A percentile compares a stretch with the other conserved stretches of the same genome.
phyloP scores from a whole-genome alignment of 805 yeast genomes.

The Vanderwaltozyma tropicalis region DNA sequence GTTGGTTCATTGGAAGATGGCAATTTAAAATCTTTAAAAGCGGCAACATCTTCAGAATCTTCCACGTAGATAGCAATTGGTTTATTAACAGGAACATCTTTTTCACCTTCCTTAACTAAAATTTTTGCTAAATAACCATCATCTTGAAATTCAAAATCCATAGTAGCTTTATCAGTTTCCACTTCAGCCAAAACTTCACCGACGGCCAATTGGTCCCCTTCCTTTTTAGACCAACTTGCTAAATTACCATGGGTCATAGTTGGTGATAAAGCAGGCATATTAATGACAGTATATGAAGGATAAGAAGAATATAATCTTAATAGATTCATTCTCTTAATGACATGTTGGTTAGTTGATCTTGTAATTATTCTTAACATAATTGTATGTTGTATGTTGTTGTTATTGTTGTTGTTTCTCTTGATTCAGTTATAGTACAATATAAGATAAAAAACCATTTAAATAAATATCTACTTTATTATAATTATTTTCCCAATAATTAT shows the following conservation, averaged over 20 bases:
- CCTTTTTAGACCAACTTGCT: slow-evolving; percentile 80
- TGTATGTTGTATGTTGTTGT: too few species aligned
- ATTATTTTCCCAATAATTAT: too few species aligned
- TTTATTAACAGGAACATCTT: slow-evolving; percentile 86
- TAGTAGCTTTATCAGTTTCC: slow-evolving; percentile 95
- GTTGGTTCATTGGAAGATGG: slow-evolving; percentile 34
- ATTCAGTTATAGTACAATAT: too few species aligned
- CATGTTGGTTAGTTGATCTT: neutral
- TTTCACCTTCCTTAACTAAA: slow-evolving; percentile 70
- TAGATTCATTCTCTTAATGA: neutral
- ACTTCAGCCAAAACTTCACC: slow-evolving; percentile 95
- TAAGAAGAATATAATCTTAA: slow-evolving; percentile 35
- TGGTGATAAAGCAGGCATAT: slow-evolving; percentile 99
- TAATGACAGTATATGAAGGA: slow-evolving; percentile 80
- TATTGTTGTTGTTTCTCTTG: too few species aligned
- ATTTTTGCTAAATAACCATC: slow-evolving; percentile 89
- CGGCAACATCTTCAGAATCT: slow-evolving; percentile 70
- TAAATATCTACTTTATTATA: too few species aligned
- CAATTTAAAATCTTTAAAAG: slow-evolving; percentile 77
- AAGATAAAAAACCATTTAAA: too few species aligned
- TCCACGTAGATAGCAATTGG: slow-evolving; percentile 97
- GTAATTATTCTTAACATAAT: slow-evolving; percentile 4
- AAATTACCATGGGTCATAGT: slow-evolving; percentile 96
- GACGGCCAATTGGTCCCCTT: slow-evolving; percentile 79
- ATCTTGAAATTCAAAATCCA: slow-evolving; percentile 98